Evolutionary conservation across 1,139 yeast species (phyloP), one percentile per base, ranked within the genome.

Genomic region (Sugiyamaella pinicola): DNA sequence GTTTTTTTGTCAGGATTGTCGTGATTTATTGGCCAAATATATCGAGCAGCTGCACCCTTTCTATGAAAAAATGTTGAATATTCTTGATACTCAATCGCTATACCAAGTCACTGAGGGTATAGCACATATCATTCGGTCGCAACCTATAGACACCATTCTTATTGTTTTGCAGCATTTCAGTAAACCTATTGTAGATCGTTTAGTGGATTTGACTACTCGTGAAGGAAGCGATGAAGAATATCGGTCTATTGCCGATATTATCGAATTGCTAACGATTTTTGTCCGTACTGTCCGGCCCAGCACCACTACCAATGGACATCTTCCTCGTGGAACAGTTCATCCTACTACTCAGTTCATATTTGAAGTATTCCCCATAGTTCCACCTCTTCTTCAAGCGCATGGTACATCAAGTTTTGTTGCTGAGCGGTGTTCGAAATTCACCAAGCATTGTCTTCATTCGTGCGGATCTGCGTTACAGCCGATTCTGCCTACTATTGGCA

Each of bases 1-100:
- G 91, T 91, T 84, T 66, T 88, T 95, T 65, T 91, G 98, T 72
- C 87, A 87, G 64, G 99, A 95, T 69, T 95, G 99, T 65, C 80
- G 95, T 0, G 53, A 71, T 13, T 74, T 84, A 17, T 74, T 95
- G 60, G 81, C 84, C 29, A 79, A 80, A 52, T 87, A 81, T 66
- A 74, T 90, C 62, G 91, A 84, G 52, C 96, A 89, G 67, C 74
- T 95, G 52, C 83, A 84, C 62, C 76, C 82, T 58, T 83, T 93
- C 58, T 93, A 88, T 69, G 81, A 82, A 52, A 84, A 81, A 61
- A 80, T 91, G 37, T 71, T 74, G 35, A 69, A 71, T 13, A 61
- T 66, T 17, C 73, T 90, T 44, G 96, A 89, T 63, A 69, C 80
- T 31, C 83, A 82, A 51, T 85, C 96, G 1, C 75, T 85, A 49